phyloP scores from a whole-genome alignment of 1,284 basidiomycete genomes.

The Puccinia novopanici region DNA sequence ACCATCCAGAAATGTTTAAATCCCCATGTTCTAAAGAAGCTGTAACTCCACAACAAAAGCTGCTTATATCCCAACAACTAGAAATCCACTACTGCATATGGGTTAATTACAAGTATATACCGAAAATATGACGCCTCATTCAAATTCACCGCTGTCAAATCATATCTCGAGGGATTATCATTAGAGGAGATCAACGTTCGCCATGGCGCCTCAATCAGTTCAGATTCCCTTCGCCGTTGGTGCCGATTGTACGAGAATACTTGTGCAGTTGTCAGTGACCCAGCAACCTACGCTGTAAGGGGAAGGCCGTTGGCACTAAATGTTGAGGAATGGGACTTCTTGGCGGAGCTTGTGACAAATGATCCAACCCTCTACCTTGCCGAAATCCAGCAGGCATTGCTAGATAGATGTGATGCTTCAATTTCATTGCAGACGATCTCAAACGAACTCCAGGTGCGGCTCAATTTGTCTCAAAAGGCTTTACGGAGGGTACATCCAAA shows the following conservation, averaged over 20 bases:
- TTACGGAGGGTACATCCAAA: neutral
- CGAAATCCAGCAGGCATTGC: neutral
- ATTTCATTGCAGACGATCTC: neutral
- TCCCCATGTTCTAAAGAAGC: too few relatives aligned
- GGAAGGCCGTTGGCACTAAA: neutral
- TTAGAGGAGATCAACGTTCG: neutral
- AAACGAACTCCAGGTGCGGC: neutral
- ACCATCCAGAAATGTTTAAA: too few relatives aligned
- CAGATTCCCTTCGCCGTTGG: neutral
- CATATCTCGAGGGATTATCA: too few relatives aligned
- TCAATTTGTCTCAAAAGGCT: neutral
- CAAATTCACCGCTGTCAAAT: too few relatives aligned
- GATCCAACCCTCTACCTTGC: slow-evolving; percentile 4
- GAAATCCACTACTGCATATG: too few relatives aligned
- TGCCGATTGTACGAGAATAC: neutral
- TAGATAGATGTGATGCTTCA: neutral
- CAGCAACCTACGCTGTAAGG: neutral
- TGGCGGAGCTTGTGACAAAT: neutral
- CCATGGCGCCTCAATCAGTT: neutral
- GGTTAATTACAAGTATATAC: too few relatives aligned
- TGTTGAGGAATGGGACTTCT: neutral
- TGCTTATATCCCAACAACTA: too few relatives aligned
- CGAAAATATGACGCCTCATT: too few relatives aligned
- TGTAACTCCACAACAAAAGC: too few relatives aligned
- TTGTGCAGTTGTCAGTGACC: neutral